Evolutionary conservation across 1,284 basidiomycete species (phyloP).

Genomic region (Afroboletus lepidellus): DNA sequence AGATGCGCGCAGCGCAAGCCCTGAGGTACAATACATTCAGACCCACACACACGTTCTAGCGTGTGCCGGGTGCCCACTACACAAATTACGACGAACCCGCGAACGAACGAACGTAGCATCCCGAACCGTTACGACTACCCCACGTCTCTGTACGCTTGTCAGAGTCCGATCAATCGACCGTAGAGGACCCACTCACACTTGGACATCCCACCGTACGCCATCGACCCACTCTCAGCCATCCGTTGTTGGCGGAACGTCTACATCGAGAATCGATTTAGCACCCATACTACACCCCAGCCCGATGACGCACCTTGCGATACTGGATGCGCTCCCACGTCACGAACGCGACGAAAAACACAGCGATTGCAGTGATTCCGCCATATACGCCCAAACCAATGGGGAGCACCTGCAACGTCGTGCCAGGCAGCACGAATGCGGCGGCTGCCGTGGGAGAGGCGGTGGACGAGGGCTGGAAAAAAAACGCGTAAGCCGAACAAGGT

Average conservation of each 20-base stretch:
- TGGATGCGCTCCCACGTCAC: slow-evolving; percentile 82
- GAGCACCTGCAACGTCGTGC: slow-evolving; percentile 68
- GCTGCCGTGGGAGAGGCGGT: slow-evolving; percentile 42
- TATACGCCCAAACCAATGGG: slow-evolving; percentile 81
- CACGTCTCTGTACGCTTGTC: neutral
- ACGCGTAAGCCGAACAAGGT: neutral
- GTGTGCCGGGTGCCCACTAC: neutral
- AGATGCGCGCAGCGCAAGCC: neutral
- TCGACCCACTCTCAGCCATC: slow-evolving; percentile 58
- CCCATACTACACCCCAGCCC: slow-evolving; percentile 10
- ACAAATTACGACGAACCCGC: slow-evolving; percentile 3
- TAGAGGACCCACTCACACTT: slow-evolving; percentile 10
- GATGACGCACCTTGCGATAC: slow-evolving; percentile 64
- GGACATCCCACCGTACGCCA: slow-evolving; percentile 57
- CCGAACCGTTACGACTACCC: neutral
- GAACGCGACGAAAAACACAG: slow-evolving; percentile 72
- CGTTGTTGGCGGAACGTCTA: slow-evolving; percentile 75
- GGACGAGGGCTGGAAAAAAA: slow-evolving; percentile 17
- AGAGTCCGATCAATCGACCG: neutral
- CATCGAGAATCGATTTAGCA: slow-evolving; percentile 8
- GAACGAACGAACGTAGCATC: slow-evolving; percentile 8
- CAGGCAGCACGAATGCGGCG: slow-evolving; percentile 62
- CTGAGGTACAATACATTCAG: neutral
- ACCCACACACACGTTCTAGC: slow-evolving; percentile 9
- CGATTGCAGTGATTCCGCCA: slow-evolving; percentile 77